phyloP scores from a whole-genome alignment of 257 asterid genomes.

The Solanum gracilifrons region DNA sequence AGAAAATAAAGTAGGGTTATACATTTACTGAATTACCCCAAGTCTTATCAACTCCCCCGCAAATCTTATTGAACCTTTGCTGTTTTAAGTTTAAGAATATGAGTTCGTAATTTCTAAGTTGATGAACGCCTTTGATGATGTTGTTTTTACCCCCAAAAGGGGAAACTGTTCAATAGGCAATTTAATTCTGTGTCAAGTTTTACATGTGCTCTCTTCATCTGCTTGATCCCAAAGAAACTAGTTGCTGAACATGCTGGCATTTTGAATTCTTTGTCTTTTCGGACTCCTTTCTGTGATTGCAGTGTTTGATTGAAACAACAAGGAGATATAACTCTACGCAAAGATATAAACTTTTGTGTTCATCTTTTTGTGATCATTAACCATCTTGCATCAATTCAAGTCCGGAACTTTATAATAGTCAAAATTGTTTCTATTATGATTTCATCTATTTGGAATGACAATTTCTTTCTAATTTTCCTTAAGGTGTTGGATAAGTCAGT shows the following conservation, averaged over 20 bases:
- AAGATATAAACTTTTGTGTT: neutral
- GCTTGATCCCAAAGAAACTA: neutral
- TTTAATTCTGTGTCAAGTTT: neutral
- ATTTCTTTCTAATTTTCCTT: neutral
- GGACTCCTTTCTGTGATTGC: neutral
- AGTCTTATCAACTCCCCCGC: neutral
- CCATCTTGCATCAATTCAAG: neutral
- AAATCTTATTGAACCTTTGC: neutral
- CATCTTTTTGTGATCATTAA: neutral
- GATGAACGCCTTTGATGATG: neutral
- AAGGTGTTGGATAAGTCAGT: neutral
- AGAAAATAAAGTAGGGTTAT: neutral
- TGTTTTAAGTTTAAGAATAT: neutral
- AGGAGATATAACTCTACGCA: neutral
- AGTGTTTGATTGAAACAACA: neutral
- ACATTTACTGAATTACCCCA: neutral
- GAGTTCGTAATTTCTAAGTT: neutral
- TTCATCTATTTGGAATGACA: neutral
- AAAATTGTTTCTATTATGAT: neutral
- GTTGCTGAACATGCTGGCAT: neutral
- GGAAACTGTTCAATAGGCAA: neutral
- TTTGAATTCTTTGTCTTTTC: neutral
- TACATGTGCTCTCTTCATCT: neutral
- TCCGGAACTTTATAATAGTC: neutral
- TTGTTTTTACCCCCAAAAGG: neutral